phyloP scores from a whole-genome alignment of 1,284 basidiomycete genomes.

The Puccinia polysora region DNA sequence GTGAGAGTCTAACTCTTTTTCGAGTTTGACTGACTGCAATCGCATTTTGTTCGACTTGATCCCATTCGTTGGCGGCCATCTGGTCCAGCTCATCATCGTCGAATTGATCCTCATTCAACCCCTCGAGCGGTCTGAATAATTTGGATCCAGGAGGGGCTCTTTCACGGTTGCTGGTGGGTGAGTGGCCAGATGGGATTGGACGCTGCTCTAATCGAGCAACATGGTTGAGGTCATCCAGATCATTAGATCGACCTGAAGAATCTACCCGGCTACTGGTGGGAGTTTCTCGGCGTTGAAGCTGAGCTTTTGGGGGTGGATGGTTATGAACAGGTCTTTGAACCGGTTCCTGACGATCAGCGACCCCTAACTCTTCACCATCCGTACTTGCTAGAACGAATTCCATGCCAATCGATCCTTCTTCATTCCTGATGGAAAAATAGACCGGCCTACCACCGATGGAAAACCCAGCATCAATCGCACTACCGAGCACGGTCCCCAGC shows the following conservation, averaged over 20 bases:
- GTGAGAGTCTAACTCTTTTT: slow-evolving; percentile 6
- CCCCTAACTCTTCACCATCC: slow-evolving; percentile 18
- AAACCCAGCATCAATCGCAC: slow-evolving; percentile 33
- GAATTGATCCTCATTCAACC: neutral
- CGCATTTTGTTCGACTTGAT: slow-evolving; percentile 27
- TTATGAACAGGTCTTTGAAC: neutral
- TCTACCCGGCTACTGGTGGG: neutral
- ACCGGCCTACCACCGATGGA: slow-evolving; percentile 31
- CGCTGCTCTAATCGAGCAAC: neutral
- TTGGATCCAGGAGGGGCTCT: neutral
- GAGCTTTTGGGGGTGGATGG: neutral
- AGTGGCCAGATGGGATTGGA: neutral
- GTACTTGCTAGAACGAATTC: slow-evolving; percentile 40
- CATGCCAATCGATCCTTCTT: slow-evolving; percentile 1
- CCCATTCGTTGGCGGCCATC: slow-evolving; percentile 9
- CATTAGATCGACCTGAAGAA: neutral
- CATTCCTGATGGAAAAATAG: slow-evolving; percentile 35
- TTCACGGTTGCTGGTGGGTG: neutral
- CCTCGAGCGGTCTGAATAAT: neutral
- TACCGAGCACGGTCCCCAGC: slow-evolving; percentile 22
- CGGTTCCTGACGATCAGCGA: neutral
- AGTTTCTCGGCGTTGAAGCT: neutral
- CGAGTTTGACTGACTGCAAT: slow-evolving; percentile 17
- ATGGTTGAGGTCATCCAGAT: neutral
- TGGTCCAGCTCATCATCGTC: slow-evolving; percentile 21